Base-by-base conservation (phyloP, 2,329 filamentous ascomycete species). In the Allantophomopsis lycopodina region DNA sequence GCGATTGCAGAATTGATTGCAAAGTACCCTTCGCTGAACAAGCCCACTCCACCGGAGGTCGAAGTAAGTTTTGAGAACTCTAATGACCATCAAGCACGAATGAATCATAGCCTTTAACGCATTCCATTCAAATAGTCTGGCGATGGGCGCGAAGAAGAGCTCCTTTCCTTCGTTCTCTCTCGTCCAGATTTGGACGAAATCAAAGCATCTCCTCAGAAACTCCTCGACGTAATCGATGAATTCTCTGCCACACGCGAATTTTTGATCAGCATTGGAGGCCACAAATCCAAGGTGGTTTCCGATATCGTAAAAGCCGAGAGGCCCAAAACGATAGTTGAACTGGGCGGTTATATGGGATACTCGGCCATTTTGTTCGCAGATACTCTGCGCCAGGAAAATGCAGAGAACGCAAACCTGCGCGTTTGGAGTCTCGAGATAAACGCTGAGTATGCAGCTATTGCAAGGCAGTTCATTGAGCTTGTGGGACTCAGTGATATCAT, bases 331-430 rank as follows among this genome's bases (percentile, higher is more conserved):
- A 83, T 87, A 75, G 72, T 89, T 36, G 84, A 93, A 55, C 67
- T 91, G 0, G 84, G 85, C 36, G 80, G 82, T 36, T 91, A 89
- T 57, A 69, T 87, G 14, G 84, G 84, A 34, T 91, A 89, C 63
- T 89, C 83, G 0, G 79, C 79, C 43, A 75, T 91, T 43, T 65
- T 86, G 1, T 89, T 88, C 52, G 81, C 73, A 34, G 67, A 75
- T 30, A 76, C 79, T 1, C 62, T 84, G 13, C 71, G 71, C 42
- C 18, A 7, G 4, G 7, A 7, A 7, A 20, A 20, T 20, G 18
- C 18, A 20, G 65, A 69, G 37, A 69, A 69, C 2, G 79, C 79
- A 8, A 81, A 79, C 3, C 65, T 69, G 47, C 62, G 64, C 16
- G 88, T 86, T 60, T 77, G 71, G 55, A 83, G 76, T 49, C 62